These are phyloP conservation scores for Cystoisospora suis DNA, from an alignment of 169 alveolate species.

Conservation along the genomic window DNA sequence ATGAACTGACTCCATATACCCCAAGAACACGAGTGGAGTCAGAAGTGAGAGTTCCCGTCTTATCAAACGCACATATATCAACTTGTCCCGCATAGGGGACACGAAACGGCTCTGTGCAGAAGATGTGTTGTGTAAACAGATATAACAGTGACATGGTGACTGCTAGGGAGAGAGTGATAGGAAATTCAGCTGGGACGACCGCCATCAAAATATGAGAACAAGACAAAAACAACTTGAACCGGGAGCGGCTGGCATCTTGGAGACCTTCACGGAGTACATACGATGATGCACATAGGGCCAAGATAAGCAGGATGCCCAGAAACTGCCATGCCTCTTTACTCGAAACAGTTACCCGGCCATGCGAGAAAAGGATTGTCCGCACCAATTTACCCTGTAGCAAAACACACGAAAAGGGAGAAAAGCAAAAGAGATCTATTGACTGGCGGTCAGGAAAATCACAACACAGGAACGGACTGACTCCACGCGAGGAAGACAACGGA, in stretches of 20 bases:
- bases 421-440: neutral
- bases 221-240: conserved; percentile 90
- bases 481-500: neutral
- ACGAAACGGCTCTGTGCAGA: conserved; percentile 96
- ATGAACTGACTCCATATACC: conserved; percentile 66
- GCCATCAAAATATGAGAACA: conserved; percentile 96
- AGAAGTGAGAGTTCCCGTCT: conserved; percentile 98
- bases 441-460: neutral
- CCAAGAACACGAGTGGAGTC: conserved; percentile 88
- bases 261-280: conserved; percentile 86
- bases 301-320: conserved; percentile 87
- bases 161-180: conserved; percentile 96
- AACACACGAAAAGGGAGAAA: neutral
- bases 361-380: conserved; percentile 92
- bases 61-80: conserved; percentile 94
- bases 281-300: conserved; percentile 92
- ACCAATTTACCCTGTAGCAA: conserved; percentile 94
- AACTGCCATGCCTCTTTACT: conserved; percentile 93
- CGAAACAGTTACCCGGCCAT: conserved; percentile 64
- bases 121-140: conserved; percentile 89
- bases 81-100: conserved; percentile 66
- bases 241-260: conserved; percentile 13
- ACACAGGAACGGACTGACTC: too few relatives aligned
- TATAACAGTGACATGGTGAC: conserved; percentile 94
- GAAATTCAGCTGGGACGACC: conserved; percentile 99